Base-by-base conservation (phyloP, 2,329 filamentous ascomycete species). In the Paecilomyces formosus region DNA sequence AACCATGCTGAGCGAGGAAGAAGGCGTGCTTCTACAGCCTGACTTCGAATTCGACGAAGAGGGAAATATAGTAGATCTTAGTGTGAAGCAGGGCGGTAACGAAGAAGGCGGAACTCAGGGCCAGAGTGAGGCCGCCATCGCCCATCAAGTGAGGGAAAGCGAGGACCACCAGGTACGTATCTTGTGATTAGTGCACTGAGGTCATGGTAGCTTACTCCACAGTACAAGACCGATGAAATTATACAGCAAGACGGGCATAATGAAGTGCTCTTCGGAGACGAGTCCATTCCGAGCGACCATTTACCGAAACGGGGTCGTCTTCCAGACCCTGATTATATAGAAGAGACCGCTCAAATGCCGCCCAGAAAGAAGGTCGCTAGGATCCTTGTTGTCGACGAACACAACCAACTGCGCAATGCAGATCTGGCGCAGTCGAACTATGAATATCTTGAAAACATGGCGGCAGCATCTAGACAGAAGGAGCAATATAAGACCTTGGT, bases 31-130 rank as follows among this genome's bases (percentile, higher is more conserved):
- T 58, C 69, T 79, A 33, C 81, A 85, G n/a, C 76, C 79, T 22
- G 81, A 81, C 56, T 85, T 88, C 63, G 80, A 79, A 39, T 82
- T 88, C 62, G 85, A 86, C 62, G 83, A 79, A 13, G 79, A 88
- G 60, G 85, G 85, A 7, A 82, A 83, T 62, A 72, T 88, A 4
- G 68, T 82, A 30, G 82, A 85, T 55, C 67, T 82, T 52, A 64
- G 64, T 26, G 55, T 35, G 9, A 58, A 50, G 18, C 58, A 30
- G 50, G 62, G 53, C 54, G 57, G 22, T 60, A 58, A 39, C 68
- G 65, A 49, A 63, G 50, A 53, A 30, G 13, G 30, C 57, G 54
- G 39, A 33, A 54, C 57, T 60, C 62, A 62, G 31, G 55, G 64
- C 9, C 64, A 63, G 31, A 71, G 66, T 62, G 74, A 74, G 56